Percentiles rank a stretch among this genome's conserved stretches.
These are phyloP conservation scores for Daucus carota DNA, from an alignment of 129 eudicot species.

Conservation along the genomic window DH1_v3.0 NC_030386.2:35715001-35715500, in stretches of 20 bases:
- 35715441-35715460: background rate
- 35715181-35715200: constrained; percentile 26
- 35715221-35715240: constrained; percentile 30
- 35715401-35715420: background rate
- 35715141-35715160: too few relatives aligned
- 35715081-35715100: too few relatives aligned
- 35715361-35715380: background rate
- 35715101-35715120: too few relatives aligned
- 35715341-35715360: background rate
- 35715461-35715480: background rate
- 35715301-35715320: background rate
- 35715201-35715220: constrained; percentile 18
- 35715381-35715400: background rate
- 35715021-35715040: background rate
- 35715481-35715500: background rate
- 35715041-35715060: too few relatives aligned
- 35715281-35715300: constrained; percentile 2
- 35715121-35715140: too few relatives aligned
- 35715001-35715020: background rate
- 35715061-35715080: too few relatives aligned
- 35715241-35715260: constrained; percentile 13
- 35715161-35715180: too few relatives aligned
- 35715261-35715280: constrained; percentile 33
- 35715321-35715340: background rate
- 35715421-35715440: background rate